A percentile compares a stretch with the other conserved stretches of the same genome.
Evolutionary conservation across 345 rosid genomes (phyloP).

Genomic region (Capsella bursapastoris): DNA sequence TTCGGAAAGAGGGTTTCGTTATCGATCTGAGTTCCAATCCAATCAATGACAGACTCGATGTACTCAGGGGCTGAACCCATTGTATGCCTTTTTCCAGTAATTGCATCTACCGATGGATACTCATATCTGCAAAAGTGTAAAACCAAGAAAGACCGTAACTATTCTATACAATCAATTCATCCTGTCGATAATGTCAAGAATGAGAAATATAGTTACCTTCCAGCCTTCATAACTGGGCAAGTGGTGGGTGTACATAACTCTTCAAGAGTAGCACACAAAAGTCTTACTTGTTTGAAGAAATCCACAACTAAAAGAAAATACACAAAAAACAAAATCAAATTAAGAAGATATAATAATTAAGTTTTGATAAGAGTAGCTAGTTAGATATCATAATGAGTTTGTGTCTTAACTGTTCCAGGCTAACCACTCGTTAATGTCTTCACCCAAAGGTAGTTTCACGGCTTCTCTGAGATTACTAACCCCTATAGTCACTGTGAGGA

Average conservation of each 20-base stretch:
- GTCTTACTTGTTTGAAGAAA: conserved; percentile 84
- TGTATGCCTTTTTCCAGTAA: conserved; percentile 42
- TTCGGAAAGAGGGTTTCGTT: conserved; percentile 87
- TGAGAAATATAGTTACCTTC: conserved; percentile 55
- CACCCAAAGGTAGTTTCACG: conserved; percentile 87
- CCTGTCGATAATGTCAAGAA: background rate
- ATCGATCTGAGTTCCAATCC: conserved; percentile 83
- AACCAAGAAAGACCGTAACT: background rate
- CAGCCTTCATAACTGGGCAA: conserved; percentile 94
- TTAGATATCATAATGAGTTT: background rate
- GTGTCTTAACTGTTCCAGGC: conserved; percentile 75
- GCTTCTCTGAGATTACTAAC: conserved; percentile 87
- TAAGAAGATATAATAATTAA: background rate
- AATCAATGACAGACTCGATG: conserved; percentile 82
- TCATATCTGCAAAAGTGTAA: conserved; percentile 62
- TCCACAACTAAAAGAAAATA: conserved; percentile 71
- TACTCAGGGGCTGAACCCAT: conserved; percentile 93
- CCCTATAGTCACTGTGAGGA: conserved; percentile 69
- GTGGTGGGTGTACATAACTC: conserved; percentile 84
- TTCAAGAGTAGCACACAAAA: conserved; percentile 78
- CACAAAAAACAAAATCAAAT: background rate
- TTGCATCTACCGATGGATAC: conserved; percentile 93
- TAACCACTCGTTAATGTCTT: conserved; percentile 90
- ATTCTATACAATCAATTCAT: background rate
- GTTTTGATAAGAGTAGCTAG: background rate